Evolutionary conservation across 1,284 basidiomycete species (phyloP), one percentile per base, ranked within the genome.

Genomic region (Boletus hoseneyae): DNA sequence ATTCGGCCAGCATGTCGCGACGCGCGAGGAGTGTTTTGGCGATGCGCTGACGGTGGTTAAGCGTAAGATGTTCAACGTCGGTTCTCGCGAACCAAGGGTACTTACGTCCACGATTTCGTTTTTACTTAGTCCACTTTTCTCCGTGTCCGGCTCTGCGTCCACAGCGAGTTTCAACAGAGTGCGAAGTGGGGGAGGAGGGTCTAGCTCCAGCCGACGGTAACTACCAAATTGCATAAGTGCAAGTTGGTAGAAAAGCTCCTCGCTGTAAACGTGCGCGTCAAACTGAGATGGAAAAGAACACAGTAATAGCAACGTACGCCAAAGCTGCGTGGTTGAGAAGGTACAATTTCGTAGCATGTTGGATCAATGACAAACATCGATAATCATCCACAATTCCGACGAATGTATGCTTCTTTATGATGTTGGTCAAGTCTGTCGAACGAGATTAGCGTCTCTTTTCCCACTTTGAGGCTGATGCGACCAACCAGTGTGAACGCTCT

Each of bases 241-340:
- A 1, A 99, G 79, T 65, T 99, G 97, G 67, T 97, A 99, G 62
- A 98, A 97, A 38, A 97, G 78, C 59, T 97, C 94, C 60, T 97
- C 93, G 0, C 93, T 96, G 57, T 4, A 21, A 6, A 45, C 23
- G 29, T 43, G 29, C 27, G 12, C 3, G 13, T 52, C 43, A 44
- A 37, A n/a, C 37, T 18, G 13, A 40, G 11, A 21, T 2, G 27
- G 25, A n/a, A 38, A 47, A 36, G 21, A 27, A n/a, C 33, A 55
- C 4, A 38, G 16, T 18, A 30, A 23, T 29, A 15, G 23, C 21
- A 25, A 55, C 90, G 51, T 66, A 95, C 90, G 85, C 84, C 35
- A 96, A 70, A 2, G 85, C 73, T 15, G 82, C 85, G 62, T 98
- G 90, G 57, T 97, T 90, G 53, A 97, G 77, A 6, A 98, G 78